phyloP scores from a whole-genome alignment of 2,329 filamentous ascomycete species.

The Penicillium hesseltinei region DNA sequence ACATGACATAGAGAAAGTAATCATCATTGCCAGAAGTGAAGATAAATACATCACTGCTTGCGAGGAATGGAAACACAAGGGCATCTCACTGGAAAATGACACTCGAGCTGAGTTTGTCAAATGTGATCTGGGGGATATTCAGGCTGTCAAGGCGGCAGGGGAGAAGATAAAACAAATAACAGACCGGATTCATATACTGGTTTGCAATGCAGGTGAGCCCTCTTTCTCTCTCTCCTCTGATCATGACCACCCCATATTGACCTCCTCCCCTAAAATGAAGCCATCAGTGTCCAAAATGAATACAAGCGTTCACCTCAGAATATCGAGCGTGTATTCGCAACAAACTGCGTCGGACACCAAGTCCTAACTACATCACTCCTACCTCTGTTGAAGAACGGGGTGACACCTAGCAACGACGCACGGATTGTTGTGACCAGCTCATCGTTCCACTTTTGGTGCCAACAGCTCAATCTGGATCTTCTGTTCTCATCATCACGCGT shows the following conservation, averaged over 20 bases:
- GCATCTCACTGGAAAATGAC: constrained; percentile 21
- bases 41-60: constrained; percentile 24
- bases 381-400: constrained; percentile 29
- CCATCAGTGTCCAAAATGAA: constrained; percentile 19
- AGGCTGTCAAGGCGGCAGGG: constrained; percentile 21
- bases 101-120: constrained; percentile 25
- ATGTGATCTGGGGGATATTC: constrained; percentile 33
- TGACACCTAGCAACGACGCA: constrained; percentile 34
- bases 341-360: constrained; percentile 53
- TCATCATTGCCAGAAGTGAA: constrained; percentile 29
- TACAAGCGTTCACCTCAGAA: constrained; percentile 36
- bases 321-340: constrained; percentile 50
- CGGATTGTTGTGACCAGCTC: constrained; percentile 48
- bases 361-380: constrained; percentile 51
- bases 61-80: constrained; percentile 24
- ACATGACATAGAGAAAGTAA: constrained; percentile 30
- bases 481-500: constrained; percentile 22
- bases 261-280: constrained; percentile 6
- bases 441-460: constrained; percentile 29
- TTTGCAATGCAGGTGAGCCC: constrained; percentile 33
- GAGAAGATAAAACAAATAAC: constrained; percentile 21
- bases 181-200: constrained; percentile 31
- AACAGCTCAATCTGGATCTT: constrained; percentile 24
- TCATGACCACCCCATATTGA: no score
- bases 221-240: neutral